Base-by-base conservation (phyloP, 495 filamentous ascomycete genomes). In the Aspergillus egyptiacus region DNA sequence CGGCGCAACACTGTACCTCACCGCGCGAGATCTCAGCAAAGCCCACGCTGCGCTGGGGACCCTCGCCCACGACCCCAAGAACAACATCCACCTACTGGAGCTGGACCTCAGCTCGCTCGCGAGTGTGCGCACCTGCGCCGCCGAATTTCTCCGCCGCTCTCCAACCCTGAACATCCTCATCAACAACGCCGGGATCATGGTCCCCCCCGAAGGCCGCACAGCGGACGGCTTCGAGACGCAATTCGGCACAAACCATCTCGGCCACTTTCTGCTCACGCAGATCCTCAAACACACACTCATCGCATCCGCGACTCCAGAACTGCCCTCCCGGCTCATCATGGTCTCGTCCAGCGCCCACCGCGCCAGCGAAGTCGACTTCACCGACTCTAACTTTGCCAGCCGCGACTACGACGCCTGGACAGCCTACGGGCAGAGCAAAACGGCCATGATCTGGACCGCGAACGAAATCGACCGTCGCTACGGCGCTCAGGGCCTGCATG, bases 1-100 rank as follows among this genome's bases (percentile, higher is more conserved):
- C 0, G 77, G 75, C 1, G 76, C 74, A 6, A 68, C 63, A 4
- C 43, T 80, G 4, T 77, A 61, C 54, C 57, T 75, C 5, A 65
- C 67, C 1, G 73, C 53, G 8, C 65, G 76, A 1, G 53, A 76
- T 51, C 23, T 65, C 6, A 45, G 59, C 53, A 7, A 46, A 59
- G 33, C 35, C 8, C 20, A 13, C n/a, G 3, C 33, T 17, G 43
- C 35, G 14, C 63, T 55, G 5, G 7, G 11, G 31, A 5, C 15
- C 10, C 33, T 22, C 20, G 57, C 66, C 6, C 49, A 54, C 5
- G 53, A 63, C 42, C 57, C n/a, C 18, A 14, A n/a, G 7, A 19
- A 5, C 15, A 3, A 10, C 19, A n/a, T 17, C 23, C 2, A 15
- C 1, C 13, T 41, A 2, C 5, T 41, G 2, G 11, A 41, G 22